Evolutionary conservation across 192 early-diverging fungal species (phyloP).

Genomic region (Gaertneriomyces sp.): DNA sequence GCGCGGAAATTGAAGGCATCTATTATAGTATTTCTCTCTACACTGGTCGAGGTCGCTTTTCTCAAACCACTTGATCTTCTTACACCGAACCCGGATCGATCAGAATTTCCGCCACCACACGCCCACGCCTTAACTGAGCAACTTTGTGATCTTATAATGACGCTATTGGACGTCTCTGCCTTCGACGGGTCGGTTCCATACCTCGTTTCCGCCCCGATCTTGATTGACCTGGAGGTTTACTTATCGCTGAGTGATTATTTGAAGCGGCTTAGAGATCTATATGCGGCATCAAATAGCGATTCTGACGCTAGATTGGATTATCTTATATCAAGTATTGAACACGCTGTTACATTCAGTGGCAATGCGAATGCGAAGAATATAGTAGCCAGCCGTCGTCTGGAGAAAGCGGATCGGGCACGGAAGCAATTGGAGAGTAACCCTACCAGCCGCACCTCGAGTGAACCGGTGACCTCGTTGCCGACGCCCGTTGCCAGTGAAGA

Average conservation of each 20-base stretch:
- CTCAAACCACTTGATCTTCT: slow-evolving; percentile 31
- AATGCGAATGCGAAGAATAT: slow-evolving; percentile 51
- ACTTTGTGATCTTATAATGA: slow-evolving; percentile 51
- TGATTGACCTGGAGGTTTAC: slow-evolving; percentile 80
- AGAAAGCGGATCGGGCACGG: not conserved
- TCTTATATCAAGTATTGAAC: slow-evolving; percentile 64
- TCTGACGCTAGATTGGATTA: slow-evolving; percentile 63
- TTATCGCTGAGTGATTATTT: slow-evolving; percentile 61
- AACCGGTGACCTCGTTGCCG: too few relatives aligned
- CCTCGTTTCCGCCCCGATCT: slow-evolving; percentile 71
- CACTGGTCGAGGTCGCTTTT: slow-evolving; percentile 47
- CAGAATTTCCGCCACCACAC: not conserved
- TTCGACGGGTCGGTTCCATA: slow-evolving; percentile 55
- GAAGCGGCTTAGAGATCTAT: slow-evolving; percentile 36
- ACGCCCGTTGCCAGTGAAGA: slow-evolving; percentile 30
- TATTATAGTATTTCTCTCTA: slow-evolving; percentile 49
- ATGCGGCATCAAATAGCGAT: slow-evolving; percentile 30
- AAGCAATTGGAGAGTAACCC: too few relatives aligned
- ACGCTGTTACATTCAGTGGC: slow-evolving; percentile 53
- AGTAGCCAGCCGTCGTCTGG: slow-evolving; percentile 32
- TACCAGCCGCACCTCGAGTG: too few relatives aligned
- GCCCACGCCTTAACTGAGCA: slow-evolving; percentile 22
- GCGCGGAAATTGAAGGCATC: slow-evolving; percentile 44
- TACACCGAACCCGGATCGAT: slow-evolving; percentile 18
- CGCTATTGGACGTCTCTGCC: slow-evolving; percentile 60